Percentiles rank a stretch among this genome's conserved stretches.
Evolutionary conservation across 306 rosid genomes (phyloP).

Genomic region (Cucurbita pepo): DNA sequence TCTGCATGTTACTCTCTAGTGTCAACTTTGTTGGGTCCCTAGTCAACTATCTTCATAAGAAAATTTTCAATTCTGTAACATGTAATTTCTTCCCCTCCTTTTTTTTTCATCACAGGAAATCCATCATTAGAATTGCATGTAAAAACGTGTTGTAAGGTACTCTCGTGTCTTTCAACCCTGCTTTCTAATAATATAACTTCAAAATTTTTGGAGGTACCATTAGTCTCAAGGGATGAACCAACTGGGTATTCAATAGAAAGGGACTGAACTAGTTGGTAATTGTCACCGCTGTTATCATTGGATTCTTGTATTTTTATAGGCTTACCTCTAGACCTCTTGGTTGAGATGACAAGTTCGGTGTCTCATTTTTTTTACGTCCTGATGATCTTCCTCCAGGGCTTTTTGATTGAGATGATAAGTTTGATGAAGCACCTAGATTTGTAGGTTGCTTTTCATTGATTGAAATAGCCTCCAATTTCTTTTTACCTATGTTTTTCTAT

Average conservation of each 20-base stretch:
- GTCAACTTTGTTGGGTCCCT: too few relatives aligned
- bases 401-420: background rate
- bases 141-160: conserved; percentile 12
- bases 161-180: conserved; percentile 11
- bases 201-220: conserved; percentile 12
- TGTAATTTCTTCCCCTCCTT: too few relatives aligned
- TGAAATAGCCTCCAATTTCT: background rate
- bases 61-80: too few relatives aligned
- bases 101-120: background rate
- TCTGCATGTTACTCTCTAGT: too few relatives aligned
- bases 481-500: background rate
- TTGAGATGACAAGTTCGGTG: background rate
- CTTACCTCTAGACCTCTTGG: conserved; percentile 53
- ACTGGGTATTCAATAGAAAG: conserved; percentile 23
- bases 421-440: background rate
- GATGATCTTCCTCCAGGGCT: too few relatives aligned
- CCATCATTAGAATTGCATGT: conserved; percentile 9
- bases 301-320: conserved; percentile 16
- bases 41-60: too few relatives aligned
- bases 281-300: conserved; percentile 11
- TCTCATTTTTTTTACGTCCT: too few relatives aligned
- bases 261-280: conserved; percentile 13
- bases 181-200: conserved; percentile 18
- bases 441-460: background rate
- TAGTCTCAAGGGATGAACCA: conserved; percentile 22